phyloP scores from a whole-genome alignment of 2,329 filamentous ascomycete genomes.

The Claviceps maximensis region DNA sequence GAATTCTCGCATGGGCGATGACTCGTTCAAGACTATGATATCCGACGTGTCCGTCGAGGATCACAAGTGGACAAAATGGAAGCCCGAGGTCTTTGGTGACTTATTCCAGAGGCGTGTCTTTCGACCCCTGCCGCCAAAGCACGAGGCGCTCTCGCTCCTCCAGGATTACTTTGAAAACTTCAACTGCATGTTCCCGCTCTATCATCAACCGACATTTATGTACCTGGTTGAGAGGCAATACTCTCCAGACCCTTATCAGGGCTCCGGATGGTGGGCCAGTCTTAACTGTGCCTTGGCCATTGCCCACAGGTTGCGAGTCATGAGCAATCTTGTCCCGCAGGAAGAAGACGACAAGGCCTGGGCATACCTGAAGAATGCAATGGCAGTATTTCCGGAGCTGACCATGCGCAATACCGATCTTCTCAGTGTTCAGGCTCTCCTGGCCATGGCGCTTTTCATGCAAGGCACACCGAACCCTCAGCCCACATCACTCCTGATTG shows the following conservation, averaged over 20 bases:
- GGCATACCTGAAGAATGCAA: conserved; percentile 91
- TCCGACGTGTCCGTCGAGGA: conserved; percentile 81
- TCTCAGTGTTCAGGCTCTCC: conserved; percentile 80
- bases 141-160: conserved; percentile 76
- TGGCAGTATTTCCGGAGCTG: conserved; percentile 83
- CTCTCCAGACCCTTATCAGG: conserved; percentile 80
- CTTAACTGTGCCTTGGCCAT: conserved; percentile 91
- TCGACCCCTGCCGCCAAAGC: conserved; percentile 67
- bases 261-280: conserved; percentile 97
- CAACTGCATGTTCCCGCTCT: conserved; percentile 96
- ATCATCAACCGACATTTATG: conserved; percentile 98
- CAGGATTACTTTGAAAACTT: conserved; percentile 97
- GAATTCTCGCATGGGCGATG: conserved; percentile 93
- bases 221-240: conserved; percentile 92
- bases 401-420: conserved; percentile 95
- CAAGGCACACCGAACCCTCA: conserved; percentile 96
- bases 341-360: conserved; percentile 92
- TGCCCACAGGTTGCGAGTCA: conserved; percentile 79
- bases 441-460: conserved; percentile 89
- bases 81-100: conserved; percentile 91
- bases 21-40: conserved; percentile 90
- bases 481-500: conserved; percentile 80
- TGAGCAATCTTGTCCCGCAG: conserved; percentile 83
- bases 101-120: conserved; percentile 79
- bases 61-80: conserved; percentile 95